Percentiles rank a stretch among this genome's conserved stretches.
Evolutionary conservation across 208 protist species (phyloP).

Genomic region (Trypanosoma mega): DNA sequence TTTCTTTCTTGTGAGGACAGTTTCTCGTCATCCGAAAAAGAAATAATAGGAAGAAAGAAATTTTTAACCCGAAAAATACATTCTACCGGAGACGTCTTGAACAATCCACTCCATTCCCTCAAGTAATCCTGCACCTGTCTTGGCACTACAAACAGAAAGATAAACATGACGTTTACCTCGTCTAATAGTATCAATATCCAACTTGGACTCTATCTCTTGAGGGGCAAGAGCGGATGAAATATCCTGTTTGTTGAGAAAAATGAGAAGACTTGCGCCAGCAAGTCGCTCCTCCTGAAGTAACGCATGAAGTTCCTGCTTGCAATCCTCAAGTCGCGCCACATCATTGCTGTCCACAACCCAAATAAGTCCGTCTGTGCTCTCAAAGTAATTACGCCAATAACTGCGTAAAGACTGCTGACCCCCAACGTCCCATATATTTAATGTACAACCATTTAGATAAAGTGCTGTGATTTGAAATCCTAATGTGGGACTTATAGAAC

Average conservation of each 20-base stretch:
- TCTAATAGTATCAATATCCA: conserved; percentile 83
- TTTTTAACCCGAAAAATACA: conserved; percentile 81
- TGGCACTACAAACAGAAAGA: conserved; percentile 95
- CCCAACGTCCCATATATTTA: conserved; percentile 99
- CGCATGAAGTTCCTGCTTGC: conserved; percentile 92
- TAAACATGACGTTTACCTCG: conserved; percentile 91
- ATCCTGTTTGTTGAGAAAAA: conserved; percentile 99
- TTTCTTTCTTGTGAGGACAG: too few species aligned
- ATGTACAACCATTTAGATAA: conserved; percentile 94
- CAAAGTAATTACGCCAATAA: conserved; percentile 98
- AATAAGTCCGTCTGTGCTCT: conserved; percentile 95
- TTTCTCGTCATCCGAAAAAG: too few species aligned
- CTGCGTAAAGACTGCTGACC: conserved; percentile 99
- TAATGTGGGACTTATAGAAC: conserved; percentile 96
- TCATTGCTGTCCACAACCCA: conserved; percentile 98
- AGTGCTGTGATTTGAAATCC: conserved; percentile 99
- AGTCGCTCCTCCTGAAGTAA: conserved; percentile 97
- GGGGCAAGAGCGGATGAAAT: conserved; percentile 80
- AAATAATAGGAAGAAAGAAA: conserved; percentile 1
- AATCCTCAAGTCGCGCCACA: conserved; percentile 86
- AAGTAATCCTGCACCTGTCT: conserved; percentile 93
- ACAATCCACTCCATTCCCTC: conserved; percentile 99
- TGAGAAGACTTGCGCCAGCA: conserved; percentile 97
- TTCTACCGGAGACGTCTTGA: conserved; percentile 93
- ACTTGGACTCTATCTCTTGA: conserved; percentile 57